phyloP scores from a whole-genome alignment of 1,139 yeast species.

The Sugiyamaella neomexicana region DNA sequence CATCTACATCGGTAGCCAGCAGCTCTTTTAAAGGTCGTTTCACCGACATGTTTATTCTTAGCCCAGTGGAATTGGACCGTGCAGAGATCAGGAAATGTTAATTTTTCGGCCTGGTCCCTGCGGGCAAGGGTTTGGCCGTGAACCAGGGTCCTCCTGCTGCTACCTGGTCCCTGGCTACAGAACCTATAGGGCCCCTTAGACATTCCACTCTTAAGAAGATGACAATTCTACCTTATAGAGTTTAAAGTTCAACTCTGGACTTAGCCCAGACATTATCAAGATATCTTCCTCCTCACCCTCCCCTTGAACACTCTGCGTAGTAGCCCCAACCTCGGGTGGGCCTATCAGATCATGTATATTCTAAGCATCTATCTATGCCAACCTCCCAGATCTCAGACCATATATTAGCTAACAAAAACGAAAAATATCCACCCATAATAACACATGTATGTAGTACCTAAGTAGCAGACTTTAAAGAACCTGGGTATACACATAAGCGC shows the following conservation, averaged over 20 bases:
- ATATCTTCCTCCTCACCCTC: too few relatives aligned
- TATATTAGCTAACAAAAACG: not conserved
- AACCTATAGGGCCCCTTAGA: too few relatives aligned
- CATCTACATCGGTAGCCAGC: constrained; percentile 33
- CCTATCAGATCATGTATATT: not conserved
- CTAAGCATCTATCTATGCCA: constrained; percentile 2
- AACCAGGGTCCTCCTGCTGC: not conserved
- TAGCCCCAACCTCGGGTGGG: too few relatives aligned
- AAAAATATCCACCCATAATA: constrained; percentile 1
- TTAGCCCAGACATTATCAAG: too few relatives aligned
- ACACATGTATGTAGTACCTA: too few relatives aligned
- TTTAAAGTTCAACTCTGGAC: too few relatives aligned
- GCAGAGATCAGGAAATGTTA: not conserved
- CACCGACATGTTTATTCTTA: constrained; percentile 17
- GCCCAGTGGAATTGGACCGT: not conserved
- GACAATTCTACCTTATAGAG: too few relatives aligned
- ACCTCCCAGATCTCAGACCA: not conserved
- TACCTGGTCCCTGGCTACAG: not conserved
- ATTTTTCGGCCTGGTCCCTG: not conserved
- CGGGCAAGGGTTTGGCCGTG: constrained; percentile 5
- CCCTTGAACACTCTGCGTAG: too few relatives aligned
- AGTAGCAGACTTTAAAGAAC: too few relatives aligned
- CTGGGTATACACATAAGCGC: constrained; percentile 52
- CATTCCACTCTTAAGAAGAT: too few relatives aligned
- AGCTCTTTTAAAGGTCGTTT: constrained; percentile 37